Conservation (phyloP, 2,329 filamentous ascomycete species). For the Neoscytalidium dimidiatum region DNA sequence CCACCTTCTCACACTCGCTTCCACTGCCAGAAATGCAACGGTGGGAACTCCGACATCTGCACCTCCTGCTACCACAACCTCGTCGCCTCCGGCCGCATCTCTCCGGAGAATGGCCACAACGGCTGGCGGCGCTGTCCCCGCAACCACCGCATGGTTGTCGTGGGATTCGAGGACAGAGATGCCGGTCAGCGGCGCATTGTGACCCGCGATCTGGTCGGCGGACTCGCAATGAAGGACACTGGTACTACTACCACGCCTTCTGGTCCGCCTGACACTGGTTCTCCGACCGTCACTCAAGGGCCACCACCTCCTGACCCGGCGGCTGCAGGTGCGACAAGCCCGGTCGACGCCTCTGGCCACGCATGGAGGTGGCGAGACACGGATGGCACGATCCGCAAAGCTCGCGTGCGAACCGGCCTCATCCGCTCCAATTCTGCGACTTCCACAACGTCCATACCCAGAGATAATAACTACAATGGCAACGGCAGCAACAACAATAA, state of each 20-base stretch:
- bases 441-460: not conserved
- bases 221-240: slow-evolving; percentile 66
- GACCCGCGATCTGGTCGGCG: slow-evolving; percentile 75
- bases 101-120: slow-evolving; percentile 70
- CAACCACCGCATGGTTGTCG: slow-evolving; percentile 81
- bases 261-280: not conserved
- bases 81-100: slow-evolving; percentile 65
- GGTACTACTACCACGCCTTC: not conserved
- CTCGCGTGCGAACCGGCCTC: slow-evolving; percentile 19
- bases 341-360: not conserved
- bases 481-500: not conserved
- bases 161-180: slow-evolving; percentile 71
- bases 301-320: slow-evolving; percentile 20
- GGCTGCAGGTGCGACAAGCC: slow-evolving; percentile 3
- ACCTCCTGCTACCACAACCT: slow-evolving; percentile 72
- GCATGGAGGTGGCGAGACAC: slow-evolving; percentile 38
- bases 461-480: not conserved
- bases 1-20: slow-evolving; percentile 68
- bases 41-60: slow-evolving; percentile 89
- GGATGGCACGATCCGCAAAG: slow-evolving; percentile 32
- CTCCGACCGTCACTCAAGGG: slow-evolving; percentile 18
- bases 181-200: slow-evolving; percentile 69
- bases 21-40: slow-evolving; percentile 76
- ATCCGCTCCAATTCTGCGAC: not conserved
- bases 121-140: slow-evolving; percentile 83